Base-by-base conservation (phyloP, 805 yeast species). In the Torulaspora quercuum region DNA sequence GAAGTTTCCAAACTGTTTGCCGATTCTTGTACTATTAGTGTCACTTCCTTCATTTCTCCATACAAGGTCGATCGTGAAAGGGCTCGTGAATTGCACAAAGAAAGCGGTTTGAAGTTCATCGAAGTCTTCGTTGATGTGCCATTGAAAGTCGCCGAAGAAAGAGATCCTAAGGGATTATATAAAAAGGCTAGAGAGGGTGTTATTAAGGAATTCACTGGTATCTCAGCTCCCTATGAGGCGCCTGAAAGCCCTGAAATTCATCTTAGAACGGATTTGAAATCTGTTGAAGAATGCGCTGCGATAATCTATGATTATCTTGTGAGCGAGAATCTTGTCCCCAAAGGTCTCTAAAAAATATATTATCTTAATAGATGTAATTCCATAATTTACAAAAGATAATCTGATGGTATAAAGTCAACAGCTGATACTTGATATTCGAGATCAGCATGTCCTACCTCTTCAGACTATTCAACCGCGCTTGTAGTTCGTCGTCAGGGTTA, bases 111-210 rank as follows among this genome's bases (percentile, higher is more conserved):
- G 45, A 90, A 95, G 36, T 89, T 89, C 55, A 75, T 89, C 37
- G 97, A 89, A 68, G 94, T 90, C 6, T 88, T 68, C 50, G 90
- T 89, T 23, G 95, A 89, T 61, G 97, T 88, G 29, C 97, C 97
- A 22, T 72, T 90, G 34, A 88, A 82, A 55, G 87, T 90, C 45
- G 97, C 97, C 33, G 97, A 90, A 70, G 75, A 86, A 64, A 85
- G 97, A 68, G 97, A 90, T 64, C 97, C 97, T 46, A 90, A 90
- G 70, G 97, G 97, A 8, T 70, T 90, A 49, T 90, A 90, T 71
- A 88, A 88, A 67, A 90, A 90, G 73, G 97, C 97, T 11, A 79
- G 97, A 63, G 92, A 88, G 56, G 97, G 97, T 22, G 68, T 82
- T 44, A 89, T 89, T 62, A 85, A 85, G 65, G 95, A 89, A 58